Conservation (phyloP, 2,329 filamentous ascomycete genomes). For the Onygenales sp. region DNA sequence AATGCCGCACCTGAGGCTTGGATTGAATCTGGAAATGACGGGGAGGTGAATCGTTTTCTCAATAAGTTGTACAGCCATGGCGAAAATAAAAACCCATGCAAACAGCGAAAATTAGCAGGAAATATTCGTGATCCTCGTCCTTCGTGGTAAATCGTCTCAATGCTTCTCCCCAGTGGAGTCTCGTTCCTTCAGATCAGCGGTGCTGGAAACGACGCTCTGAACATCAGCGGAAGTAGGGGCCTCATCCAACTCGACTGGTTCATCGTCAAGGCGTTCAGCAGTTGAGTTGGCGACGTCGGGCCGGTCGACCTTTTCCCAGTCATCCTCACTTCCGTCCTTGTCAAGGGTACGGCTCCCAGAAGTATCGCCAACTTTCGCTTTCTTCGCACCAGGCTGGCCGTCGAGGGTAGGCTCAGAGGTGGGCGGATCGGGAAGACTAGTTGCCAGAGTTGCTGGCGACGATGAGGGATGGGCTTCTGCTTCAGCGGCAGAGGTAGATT, state of each 20-base stretch:
- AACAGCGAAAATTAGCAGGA: neutral
- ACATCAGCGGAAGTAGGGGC: constrained; percentile 22
- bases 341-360: neutral
- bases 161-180: neutral
- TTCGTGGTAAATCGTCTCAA: neutral
- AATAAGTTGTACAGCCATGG: neutral
- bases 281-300: constrained; percentile 13
- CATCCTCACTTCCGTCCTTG: constrained; percentile 24
- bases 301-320: constrained; percentile 31
- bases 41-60: neutral
- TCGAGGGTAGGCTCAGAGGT: constrained; percentile 36
- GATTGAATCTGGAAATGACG: too few species aligned
- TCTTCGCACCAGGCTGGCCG: constrained; percentile 39
- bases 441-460: constrained; percentile 24
- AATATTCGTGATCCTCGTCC: neutral
- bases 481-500: constrained; percentile 8
- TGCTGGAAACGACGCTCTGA: constrained; percentile 26
- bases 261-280: constrained; percentile 22
- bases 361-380: constrained; percentile 30
- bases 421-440: constrained; percentile 40
- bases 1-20: too few species aligned
- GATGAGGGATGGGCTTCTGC: constrained; percentile 15
- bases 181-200: constrained; percentile 10
- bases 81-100: neutral
- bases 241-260: constrained; percentile 23